Percentiles rank a stretch among this genome's conserved stretches.
phyloP scores from a whole-genome alignment of 371 early-diverging fungal genomes.

The Mucor sp. region DNA sequence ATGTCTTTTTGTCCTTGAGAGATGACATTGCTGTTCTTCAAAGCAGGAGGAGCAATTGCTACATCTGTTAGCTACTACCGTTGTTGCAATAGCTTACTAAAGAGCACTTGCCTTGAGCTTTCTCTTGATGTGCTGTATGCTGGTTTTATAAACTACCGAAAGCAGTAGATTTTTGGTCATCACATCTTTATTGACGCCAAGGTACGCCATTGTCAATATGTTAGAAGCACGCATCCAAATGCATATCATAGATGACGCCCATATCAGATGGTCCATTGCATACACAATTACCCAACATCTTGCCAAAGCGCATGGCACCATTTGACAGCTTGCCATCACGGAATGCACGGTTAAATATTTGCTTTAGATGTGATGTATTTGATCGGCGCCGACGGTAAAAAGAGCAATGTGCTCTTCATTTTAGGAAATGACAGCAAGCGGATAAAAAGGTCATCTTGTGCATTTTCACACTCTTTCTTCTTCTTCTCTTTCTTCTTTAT shows the following conservation, averaged over 20 bases:
- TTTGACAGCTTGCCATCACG: too few relatives aligned
- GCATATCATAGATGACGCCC: too few relatives aligned
- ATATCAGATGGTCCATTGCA: too few relatives aligned
- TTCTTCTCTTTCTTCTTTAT: not conserved
- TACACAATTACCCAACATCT: too few relatives aligned
- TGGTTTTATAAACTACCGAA: not conserved
- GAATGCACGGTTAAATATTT: not conserved
- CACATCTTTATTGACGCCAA: too few relatives aligned
- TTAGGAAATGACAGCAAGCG: too few relatives aligned
- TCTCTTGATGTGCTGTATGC: not conserved
- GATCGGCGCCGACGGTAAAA: not conserved
- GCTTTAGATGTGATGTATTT: not conserved
- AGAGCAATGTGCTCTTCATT: not conserved
- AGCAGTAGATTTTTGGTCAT: too few relatives aligned
- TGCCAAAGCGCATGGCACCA: not conserved
- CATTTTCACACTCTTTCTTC: not conserved
- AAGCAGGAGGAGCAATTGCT: not conserved
- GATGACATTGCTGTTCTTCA: not conserved
- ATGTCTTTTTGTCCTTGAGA: not conserved
- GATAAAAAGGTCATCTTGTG: not conserved
- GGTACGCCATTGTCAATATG: too few relatives aligned
- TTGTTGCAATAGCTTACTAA: not conserved
- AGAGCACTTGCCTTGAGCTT: not conserved
- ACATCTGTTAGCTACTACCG: not conserved
- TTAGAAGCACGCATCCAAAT: too few relatives aligned